These are phyloP conservation scores for Gracilaria vermiculophylla DNA, from an alignment of 23 red algal species.

Conservation along the genomic window DNA sequence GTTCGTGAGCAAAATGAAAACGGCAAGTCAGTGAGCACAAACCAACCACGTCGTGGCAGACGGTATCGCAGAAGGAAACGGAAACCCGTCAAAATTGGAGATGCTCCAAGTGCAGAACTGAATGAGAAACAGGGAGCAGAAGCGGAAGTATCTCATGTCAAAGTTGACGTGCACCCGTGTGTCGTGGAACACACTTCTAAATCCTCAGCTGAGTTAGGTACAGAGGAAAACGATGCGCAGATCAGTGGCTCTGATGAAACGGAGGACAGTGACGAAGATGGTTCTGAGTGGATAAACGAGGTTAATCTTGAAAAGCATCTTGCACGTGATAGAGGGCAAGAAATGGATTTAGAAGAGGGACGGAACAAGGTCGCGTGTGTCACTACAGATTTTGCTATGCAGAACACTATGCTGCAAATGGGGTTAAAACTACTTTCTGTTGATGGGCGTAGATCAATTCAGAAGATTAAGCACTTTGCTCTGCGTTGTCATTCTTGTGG, in stretches of 20 bases:
- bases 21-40: background rate
- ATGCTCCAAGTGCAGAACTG: background rate
- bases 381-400: constrained; percentile 95
- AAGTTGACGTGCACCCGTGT: background rate
- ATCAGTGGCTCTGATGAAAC: background rate
- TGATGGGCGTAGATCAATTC: constrained; percentile 81
- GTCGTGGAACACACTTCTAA: background rate
- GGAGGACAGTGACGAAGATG: constrained; percentile 38
- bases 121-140: background rate
- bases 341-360: background rate
- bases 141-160: background rate
- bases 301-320: constrained; percentile 72
- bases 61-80: background rate
- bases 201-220: background rate
- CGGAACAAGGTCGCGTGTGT: constrained; percentile 64
- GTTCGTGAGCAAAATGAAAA: background rate
- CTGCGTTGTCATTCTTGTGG: constrained; percentile 78
- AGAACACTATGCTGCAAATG: constrained; percentile 94
- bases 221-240: background rate
- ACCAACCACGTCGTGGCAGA: background rate
- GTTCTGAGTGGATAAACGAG: constrained; percentile 77
- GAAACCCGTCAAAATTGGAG: background rate
- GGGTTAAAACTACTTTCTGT: constrained; percentile 74
- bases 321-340: constrained; percentile 34
- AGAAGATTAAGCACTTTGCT: constrained; percentile 57